Evolutionary conservation across 1,284 basidiomycete species (phyloP).

Genomic region (Coniferiporia sulphurascens): DNA sequence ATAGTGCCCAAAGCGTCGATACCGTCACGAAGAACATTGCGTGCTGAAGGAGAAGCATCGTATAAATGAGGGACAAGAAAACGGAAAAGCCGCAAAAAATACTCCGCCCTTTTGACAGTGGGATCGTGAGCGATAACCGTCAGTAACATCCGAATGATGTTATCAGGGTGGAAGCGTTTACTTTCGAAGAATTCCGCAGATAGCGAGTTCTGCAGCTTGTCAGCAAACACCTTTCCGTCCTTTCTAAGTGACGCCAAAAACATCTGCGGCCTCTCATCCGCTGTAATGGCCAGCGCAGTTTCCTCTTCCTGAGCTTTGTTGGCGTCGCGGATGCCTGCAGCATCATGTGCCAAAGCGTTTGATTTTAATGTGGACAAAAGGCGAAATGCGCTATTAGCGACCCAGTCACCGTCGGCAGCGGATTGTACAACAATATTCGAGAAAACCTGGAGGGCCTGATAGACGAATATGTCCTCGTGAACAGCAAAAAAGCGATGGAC

Average conservation of each 20-base stretch:
- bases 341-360: conserved; percentile 41
- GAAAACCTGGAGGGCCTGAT: conserved; percentile 65
- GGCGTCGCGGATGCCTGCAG: conserved; percentile 62
- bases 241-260: conserved; percentile 53
- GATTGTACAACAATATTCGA: conserved; percentile 51
- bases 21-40: conserved; percentile 58
- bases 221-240: conserved; percentile 31
- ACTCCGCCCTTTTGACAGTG: conserved; percentile 56
- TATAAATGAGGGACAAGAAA: conserved; percentile 56
- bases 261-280: conserved; percentile 63
- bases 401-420: conserved; percentile 42
- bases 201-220: conserved; percentile 40
- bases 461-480: conserved; percentile 72
- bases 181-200: conserved; percentile 58
- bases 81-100: conserved; percentile 62
- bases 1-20: conserved; percentile 63
- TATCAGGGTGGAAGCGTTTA: conserved; percentile 53
- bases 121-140: conserved; percentile 79
- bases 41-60: conserved; percentile 44
- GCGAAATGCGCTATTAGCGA: conserved; percentile 47
- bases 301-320: conserved; percentile 70
- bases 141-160: conserved; percentile 69
- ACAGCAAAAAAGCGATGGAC: conserved; percentile 69
- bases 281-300: conserved; percentile 61
- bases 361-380: conserved; percentile 52